These are phyloP conservation scores for Lachancea meyersii DNA, from an alignment of 805 yeast species.

Conservation along the genomic window DNA sequence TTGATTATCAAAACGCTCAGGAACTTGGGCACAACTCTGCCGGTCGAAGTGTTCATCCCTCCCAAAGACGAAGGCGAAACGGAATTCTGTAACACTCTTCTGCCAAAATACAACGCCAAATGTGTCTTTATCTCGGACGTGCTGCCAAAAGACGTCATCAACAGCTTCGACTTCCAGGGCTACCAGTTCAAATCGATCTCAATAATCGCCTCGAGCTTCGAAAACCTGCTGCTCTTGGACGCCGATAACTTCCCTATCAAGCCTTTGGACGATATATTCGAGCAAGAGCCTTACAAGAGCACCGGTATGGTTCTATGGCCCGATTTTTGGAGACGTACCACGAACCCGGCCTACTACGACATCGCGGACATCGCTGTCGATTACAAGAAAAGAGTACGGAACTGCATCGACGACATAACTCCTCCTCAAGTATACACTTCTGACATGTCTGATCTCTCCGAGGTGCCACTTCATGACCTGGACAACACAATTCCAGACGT, in stretches of 20 bases:
- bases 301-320: slow-evolving; percentile 66
- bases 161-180: slow-evolving; percentile 38
- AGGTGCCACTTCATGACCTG: slow-evolving; percentile 51
- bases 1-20: slow-evolving; percentile 50
- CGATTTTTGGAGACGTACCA: slow-evolving; percentile 67
- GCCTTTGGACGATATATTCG: slow-evolving; percentile 42
- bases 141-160: slow-evolving; percentile 42
- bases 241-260: slow-evolving; percentile 60
- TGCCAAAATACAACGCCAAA: slow-evolving; percentile 59
- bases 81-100: slow-evolving; percentile 56
- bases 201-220: slow-evolving; percentile 66
- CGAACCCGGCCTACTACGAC: slow-evolving; percentile 53
- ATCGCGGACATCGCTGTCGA: slow-evolving; percentile 41
- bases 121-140: slow-evolving; percentile 51
- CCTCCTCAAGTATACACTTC: slow-evolving; percentile 11
- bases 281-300: slow-evolving; percentile 39
- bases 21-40: slow-evolving; percentile 58
- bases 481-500: slow-evolving; percentile 63
- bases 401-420: slow-evolving; percentile 23
- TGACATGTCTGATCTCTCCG: slow-evolving; percentile 6
- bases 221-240: slow-evolving; percentile 66
- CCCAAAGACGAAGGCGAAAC: slow-evolving; percentile 62
- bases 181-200: slow-evolving; percentile 73
- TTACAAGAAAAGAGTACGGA: slow-evolving; percentile 32
- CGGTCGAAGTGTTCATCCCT: slow-evolving; percentile 80